phyloP scores from a whole-genome alignment of 768 basidiomycete genomes.

The Chalciporus sphaerocephalus region DNA sequence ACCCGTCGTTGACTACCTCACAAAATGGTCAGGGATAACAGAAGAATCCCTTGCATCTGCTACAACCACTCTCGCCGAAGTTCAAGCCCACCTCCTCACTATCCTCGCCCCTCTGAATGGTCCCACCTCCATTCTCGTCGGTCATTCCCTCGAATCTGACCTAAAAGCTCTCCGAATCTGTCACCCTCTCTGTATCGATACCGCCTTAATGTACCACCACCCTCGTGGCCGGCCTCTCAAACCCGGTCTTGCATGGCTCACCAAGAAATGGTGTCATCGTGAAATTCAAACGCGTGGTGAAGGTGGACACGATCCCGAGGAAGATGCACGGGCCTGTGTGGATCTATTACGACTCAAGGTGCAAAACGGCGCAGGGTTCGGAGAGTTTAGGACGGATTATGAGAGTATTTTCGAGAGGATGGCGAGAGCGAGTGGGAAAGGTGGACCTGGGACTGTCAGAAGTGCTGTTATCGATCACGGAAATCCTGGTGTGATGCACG shows the following conservation, averaged over 20 bases:
- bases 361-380: conserved; percentile 71
- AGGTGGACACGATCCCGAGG: conserved; percentile 90
- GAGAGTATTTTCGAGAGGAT: conserved; percentile 90
- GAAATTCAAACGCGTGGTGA: conserved; percentile 85
- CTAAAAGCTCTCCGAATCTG: conserved; percentile 81
- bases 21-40: conserved; percentile 93
- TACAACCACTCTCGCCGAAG: conserved; percentile 73
- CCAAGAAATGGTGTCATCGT: conserved; percentile 85
- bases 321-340: conserved; percentile 86
- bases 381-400: conserved; percentile 78
- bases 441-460: conserved; percentile 41
- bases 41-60: conserved; percentile 60
- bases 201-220: conserved; percentile 86
- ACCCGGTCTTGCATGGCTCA: conserved; percentile 95
- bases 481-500: conserved; percentile 80
- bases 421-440: conserved; percentile 46
- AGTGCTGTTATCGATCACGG: conserved; percentile 82
- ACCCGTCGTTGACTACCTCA: conserved; percentile 88
- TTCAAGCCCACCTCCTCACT: conserved; percentile 66
- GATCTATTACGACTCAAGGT: conserved; percentile 83
- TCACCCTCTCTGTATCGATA: conserved; percentile 88
- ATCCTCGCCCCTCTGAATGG: conserved; percentile 50
- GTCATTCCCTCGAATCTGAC: conserved; percentile 95
- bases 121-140: conserved; percentile 76
- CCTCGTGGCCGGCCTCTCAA: conserved; percentile 91